Evolutionary conservation across 2,329 filamentous ascomycete species (phyloP).

Genomic region (Penicillium concentricum): DNA sequence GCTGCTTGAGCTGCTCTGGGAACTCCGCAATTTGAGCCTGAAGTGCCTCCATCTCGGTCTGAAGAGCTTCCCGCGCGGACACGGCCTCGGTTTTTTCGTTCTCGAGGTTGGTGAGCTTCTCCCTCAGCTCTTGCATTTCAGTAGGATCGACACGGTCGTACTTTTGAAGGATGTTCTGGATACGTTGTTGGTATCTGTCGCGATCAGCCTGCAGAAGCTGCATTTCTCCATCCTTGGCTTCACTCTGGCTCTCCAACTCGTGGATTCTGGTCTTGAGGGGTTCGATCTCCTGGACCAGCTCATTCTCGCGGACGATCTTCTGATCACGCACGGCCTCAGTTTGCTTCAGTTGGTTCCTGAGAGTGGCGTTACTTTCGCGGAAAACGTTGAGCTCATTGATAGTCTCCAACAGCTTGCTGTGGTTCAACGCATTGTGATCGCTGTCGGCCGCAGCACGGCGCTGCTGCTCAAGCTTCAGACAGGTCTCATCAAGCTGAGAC

Average conservation of each 20-base stretch:
- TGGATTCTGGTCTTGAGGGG: constrained; percentile 77
- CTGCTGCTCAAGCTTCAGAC: constrained; percentile 87
- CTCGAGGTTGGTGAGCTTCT: constrained; percentile 66
- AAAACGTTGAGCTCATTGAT: constrained; percentile 94
- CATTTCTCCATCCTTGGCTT: constrained; percentile 82
- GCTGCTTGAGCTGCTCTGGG: constrained; percentile 47
- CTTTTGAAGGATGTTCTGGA: constrained; percentile 91
- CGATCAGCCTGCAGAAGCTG: constrained; percentile 86
- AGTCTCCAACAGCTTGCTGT: constrained; percentile 90
- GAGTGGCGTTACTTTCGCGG: constrained; percentile 87
- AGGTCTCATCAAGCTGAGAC: constrained; percentile 81
- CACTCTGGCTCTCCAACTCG: constrained; percentile 77
- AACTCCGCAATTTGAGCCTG: constrained; percentile 51
- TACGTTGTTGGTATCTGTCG: constrained; percentile 93
- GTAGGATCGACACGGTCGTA: constrained; percentile 94
- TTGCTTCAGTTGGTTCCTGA: constrained; percentile 81
- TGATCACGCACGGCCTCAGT: constrained; percentile 73
- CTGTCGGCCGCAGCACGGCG: constrained; percentile 72
- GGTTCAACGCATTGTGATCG: constrained; percentile 70
- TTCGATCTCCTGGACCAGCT: constrained; percentile 71
- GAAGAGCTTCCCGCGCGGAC: constrained; percentile 61
- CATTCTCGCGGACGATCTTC: constrained; percentile 71
- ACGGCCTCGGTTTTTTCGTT: constrained; percentile 66
- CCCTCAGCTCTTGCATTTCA: constrained; percentile 85
- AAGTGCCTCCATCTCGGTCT: constrained; percentile 50